Base-by-base conservation (phyloP, 306 rosid species). In the Potentilla sterilis region DNA sequence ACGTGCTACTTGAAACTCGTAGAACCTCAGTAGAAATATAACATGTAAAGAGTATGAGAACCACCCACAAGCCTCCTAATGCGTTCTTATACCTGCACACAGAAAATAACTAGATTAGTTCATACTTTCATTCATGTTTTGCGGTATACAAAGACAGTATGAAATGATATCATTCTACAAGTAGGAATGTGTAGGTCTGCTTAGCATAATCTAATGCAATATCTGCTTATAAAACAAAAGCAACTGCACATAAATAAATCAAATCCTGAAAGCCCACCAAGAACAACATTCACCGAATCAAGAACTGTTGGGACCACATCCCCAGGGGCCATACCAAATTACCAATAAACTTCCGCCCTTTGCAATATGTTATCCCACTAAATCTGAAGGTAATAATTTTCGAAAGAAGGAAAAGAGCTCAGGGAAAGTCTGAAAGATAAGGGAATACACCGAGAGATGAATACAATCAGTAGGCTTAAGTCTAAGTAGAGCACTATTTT, bases 11-110 rank as follows among this genome's bases (percentile, higher is more conserved):
- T 54, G 86, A 93, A 84, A 91, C 75, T 87, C 96, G 86, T 69
- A 91, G 92, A 88, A 77, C 79, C 81, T 93, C 98, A 0, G 97
- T 85, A 70, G 83, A 74, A 48, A 84, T 71, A 75, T 88, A 93
- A 87, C 96, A 93, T 34, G 78, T 69, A 37, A 93, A 84, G 83
- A 93, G 92, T 80, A 91, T 68, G 64, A 72, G 35, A 73, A 93
- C 92, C 58, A 88, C 92, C 92, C 98, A 91, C 52, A 86, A 69
- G 77, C 97, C 98, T 81, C 98, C 98, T 22, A 93, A 46, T n/a
- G 97, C 96, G 75, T 88, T 79, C 81, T 80, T 85, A 75, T 93
- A 93, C 87, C 97, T 93, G 87, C 8, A 37, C 51, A 63, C 58
- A 46, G 41, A 73, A 28, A 69, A 38, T 40, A 58, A 40, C 16